Percentiles rank a stretch among this genome's conserved stretches.
phyloP scores from a whole-genome alignment of 192 early-diverging fungal species.

The Dimargaris xerosporica region DNA sequence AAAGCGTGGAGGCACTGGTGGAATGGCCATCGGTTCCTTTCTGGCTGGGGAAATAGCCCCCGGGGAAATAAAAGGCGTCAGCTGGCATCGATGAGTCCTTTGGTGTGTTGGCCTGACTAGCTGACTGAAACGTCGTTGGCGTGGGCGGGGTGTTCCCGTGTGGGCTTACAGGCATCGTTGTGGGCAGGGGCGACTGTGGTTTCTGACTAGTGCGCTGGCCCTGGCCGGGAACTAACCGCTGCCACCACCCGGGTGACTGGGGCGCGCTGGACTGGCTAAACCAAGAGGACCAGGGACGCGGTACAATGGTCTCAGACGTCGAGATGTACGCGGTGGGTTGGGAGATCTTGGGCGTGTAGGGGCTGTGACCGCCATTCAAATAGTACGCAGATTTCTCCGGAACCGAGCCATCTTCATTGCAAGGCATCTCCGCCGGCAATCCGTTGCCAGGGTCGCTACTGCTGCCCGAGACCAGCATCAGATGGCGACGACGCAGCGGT shows the following conservation, averaged over 20 bases:
- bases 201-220: neutral
- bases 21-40: neutral
- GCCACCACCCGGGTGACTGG: too few relatives aligned
- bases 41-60: neutral
- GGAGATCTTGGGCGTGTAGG: neutral
- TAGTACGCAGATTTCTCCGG: neutral
- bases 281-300: neutral
- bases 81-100: neutral
- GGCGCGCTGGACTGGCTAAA: neutral
- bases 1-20: neutral
- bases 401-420: neutral
- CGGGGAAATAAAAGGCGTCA: conserved; percentile 7
- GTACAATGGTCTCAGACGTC: neutral
- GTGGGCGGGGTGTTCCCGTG: neutral
- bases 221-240: too few relatives aligned
- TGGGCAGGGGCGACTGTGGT: neutral
- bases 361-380: too few relatives aligned
- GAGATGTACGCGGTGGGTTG: neutral
- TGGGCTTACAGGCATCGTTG: neutral
- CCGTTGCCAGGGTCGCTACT: neutral
- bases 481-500: neutral
- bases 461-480: conserved; percentile 5
- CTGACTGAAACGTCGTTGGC: neutral
- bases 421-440: neutral
- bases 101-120: neutral